Evolutionary conservation across 805 yeast species (phyloP).

Genomic region (Saccharomycopsis amapae): DNA sequence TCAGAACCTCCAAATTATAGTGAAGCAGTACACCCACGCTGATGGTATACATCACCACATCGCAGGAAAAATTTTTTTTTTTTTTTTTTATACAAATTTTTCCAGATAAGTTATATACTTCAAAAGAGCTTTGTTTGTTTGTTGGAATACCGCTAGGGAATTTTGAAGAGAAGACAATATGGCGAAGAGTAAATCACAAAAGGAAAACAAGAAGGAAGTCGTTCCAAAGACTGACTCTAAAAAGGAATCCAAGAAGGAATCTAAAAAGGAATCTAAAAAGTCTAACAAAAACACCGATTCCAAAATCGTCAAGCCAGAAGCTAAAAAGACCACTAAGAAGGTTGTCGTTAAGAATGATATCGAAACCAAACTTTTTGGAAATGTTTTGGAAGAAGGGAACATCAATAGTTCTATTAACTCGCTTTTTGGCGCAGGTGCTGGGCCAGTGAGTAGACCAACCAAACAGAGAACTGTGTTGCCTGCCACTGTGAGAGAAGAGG

Average conservation of each 20-base stretch:
- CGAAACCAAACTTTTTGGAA: neutral
- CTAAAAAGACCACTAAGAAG: neutral
- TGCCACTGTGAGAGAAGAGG: slow-evolving; percentile 8
- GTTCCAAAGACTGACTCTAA: no score
- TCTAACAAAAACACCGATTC: neutral
- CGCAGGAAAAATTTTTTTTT: no score
- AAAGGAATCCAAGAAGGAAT: neutral
- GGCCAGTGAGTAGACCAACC: slow-evolving; percentile 31
- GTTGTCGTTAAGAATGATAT: neutral
- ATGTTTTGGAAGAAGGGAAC: neutral
- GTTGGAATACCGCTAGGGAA: no score
- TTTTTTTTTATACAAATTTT: no score
- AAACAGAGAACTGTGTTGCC: slow-evolving; percentile 30
- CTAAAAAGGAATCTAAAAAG: neutral
- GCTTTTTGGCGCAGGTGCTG: slow-evolving; percentile 20
- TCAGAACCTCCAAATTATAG: no score
- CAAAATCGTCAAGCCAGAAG: neutral
- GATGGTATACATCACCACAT: no score
- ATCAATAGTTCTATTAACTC: neutral
- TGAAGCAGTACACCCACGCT: no score
- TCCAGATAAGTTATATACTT: no score
- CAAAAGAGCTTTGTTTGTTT: no score
- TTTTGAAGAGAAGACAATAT: no score
- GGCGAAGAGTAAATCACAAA: no score
- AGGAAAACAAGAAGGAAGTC: no score